Evolutionary conservation across 1,284 basidiomycete genomes (phyloP).

Genomic region (Ceratobasidium sp.): DNA sequence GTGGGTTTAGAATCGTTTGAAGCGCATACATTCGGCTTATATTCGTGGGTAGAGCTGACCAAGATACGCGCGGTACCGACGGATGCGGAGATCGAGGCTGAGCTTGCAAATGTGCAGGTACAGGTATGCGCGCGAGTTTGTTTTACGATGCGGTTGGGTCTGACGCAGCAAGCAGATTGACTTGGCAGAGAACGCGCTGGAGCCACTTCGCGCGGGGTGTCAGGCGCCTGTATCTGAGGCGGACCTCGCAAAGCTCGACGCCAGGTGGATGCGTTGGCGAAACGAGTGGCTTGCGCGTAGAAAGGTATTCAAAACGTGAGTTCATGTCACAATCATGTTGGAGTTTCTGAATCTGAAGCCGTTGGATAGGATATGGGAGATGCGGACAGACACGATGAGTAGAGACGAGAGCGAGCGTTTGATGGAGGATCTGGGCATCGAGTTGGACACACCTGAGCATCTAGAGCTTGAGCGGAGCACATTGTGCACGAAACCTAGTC

Average conservation of each 20-base stretch:
- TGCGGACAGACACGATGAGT: constrained; percentile 71
- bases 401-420: constrained; percentile 70
- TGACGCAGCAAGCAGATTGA: constrained; percentile 54
- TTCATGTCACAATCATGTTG: constrained; percentile 40
- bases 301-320: constrained; percentile 74
- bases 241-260: constrained; percentile 68
- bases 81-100: constrained; percentile 65
- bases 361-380: constrained; percentile 70
- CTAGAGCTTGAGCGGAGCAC: constrained; percentile 62
- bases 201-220: constrained; percentile 69
- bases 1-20: constrained; percentile 56
- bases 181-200: constrained; percentile 53
- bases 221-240: constrained; percentile 71
- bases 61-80: constrained; percentile 72
- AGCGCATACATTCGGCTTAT: constrained; percentile 32
- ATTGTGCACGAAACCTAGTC: constrained; percentile 55
- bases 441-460: constrained; percentile 76
- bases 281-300: constrained; percentile 74
- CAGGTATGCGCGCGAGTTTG: constrained; percentile 48
- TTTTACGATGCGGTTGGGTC: background rate
- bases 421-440: constrained; percentile 77
- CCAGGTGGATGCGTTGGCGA: constrained; percentile 76
- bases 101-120: constrained; percentile 50
- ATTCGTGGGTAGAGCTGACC: constrained; percentile 63
- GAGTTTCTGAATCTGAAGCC: background rate